Conservation (phyloP, 2,329 filamentous ascomycete genomes). For the Xylaria arbuscula region DNA sequence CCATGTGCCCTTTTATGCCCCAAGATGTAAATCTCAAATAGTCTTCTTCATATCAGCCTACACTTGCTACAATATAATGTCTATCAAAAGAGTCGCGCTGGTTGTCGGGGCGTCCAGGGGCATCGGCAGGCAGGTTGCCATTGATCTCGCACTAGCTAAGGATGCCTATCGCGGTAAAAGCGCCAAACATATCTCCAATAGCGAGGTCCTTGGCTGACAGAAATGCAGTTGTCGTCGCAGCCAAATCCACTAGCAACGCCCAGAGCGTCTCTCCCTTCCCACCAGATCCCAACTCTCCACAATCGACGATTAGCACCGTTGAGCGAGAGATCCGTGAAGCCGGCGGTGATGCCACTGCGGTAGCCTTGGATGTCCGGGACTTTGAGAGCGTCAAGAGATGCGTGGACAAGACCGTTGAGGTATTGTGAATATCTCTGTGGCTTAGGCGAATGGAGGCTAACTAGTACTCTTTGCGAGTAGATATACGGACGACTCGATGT, state of each 20-base stretch:
- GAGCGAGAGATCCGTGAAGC: constrained; percentile 75
- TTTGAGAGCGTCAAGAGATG: constrained; percentile 70
- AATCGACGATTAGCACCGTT: constrained; percentile 84
- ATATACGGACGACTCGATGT: constrained; percentile 75
- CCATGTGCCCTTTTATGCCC: neutral
- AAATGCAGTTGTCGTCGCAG: constrained; percentile 75
- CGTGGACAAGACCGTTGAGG: constrained; percentile 66
- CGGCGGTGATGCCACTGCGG: constrained; percentile 72
- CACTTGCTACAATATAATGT: constrained; percentile 35
- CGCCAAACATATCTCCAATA: neutral
- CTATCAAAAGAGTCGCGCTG: constrained; percentile 68
- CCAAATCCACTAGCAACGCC: constrained; percentile 78
- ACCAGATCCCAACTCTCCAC: constrained; percentile 78
- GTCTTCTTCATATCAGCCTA: neutral
- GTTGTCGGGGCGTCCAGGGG: constrained; percentile 82
- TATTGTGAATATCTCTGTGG: constrained; percentile 38
- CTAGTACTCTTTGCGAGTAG: constrained; percentile 43
- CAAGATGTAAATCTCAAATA: constrained; percentile 11
- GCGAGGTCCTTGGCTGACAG: constrained; percentile 8
- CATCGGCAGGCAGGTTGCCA: constrained; percentile 82
- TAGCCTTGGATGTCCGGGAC: constrained; percentile 77
- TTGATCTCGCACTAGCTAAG: constrained; percentile 79
- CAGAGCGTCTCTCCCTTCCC: constrained; percentile 69
- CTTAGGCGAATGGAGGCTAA: constrained; percentile 13
- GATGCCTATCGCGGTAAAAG: constrained; percentile 74